Evolutionary conservation across 371 early-diverging fungal genomes (phyloP).

Genomic region (Mucor saturninus): DNA sequence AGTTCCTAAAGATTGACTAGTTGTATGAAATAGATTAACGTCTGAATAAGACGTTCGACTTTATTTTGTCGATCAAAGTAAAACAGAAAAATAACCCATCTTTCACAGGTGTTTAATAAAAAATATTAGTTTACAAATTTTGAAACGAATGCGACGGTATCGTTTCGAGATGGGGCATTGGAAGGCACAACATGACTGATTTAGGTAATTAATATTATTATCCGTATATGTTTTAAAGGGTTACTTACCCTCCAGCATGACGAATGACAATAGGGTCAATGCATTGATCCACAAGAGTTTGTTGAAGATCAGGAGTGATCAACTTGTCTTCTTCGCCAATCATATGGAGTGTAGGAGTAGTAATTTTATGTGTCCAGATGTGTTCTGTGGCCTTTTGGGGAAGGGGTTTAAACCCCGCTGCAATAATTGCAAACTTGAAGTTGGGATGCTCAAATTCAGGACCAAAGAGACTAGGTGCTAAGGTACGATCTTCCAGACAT

Average conservation of each 20-base stretch:
- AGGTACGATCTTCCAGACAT: conserved; percentile 44
- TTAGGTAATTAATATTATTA: not conserved
- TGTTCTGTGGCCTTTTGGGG: conserved; percentile 39
- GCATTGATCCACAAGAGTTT: conserved; percentile 47
- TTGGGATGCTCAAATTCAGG: conserved; percentile 48
- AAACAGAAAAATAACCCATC: not conserved
- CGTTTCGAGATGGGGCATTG: conserved; percentile 63
- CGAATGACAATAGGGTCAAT: conserved; percentile 35
- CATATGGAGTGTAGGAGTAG: conserved; percentile 68
- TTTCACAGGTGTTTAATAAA: too few relatives aligned
- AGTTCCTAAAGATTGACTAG: too few relatives aligned
- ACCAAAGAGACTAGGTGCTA: conserved; percentile 32
- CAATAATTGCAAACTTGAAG: conserved; percentile 64
- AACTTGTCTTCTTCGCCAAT: conserved; percentile 66
- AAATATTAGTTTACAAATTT: conserved; percentile 32
- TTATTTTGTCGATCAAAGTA: too few relatives aligned
- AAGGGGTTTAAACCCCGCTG: conserved; percentile 62
- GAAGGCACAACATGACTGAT: conserved; percentile 72
- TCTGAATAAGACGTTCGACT: too few relatives aligned
- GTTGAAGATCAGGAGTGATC: conserved; percentile 53
- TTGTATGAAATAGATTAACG: too few relatives aligned
- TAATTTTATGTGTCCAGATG: conserved; percentile 47
- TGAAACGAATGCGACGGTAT: conserved; percentile 63
- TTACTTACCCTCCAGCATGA: conserved; percentile 60
- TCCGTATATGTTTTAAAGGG: not conserved